A percentile compares a stretch with the other conserved stretches of the same genome.
Conservation (phyloP, 2,329 filamentous ascomycete species). For the Fusarium poae region DNA sequence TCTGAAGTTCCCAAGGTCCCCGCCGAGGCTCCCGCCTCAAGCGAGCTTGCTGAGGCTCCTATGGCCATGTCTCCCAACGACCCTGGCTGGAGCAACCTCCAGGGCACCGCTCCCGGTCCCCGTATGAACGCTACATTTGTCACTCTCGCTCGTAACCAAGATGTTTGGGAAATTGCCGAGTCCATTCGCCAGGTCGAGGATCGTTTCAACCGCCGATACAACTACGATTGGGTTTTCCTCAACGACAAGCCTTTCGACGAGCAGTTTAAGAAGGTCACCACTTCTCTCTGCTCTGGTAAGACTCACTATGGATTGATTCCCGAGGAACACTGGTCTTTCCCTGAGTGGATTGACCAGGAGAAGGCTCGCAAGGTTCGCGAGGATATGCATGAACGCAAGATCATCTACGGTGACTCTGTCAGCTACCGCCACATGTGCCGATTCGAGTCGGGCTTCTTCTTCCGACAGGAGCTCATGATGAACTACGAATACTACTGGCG, state of each 20-base stretch:
- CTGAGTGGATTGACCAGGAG: slow-evolving; percentile 93
- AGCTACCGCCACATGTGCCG: slow-evolving; percentile 99
- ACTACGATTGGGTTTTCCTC: slow-evolving; percentile 99
- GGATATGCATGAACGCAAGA: slow-evolving; percentile 93
- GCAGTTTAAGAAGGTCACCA: slow-evolving; percentile 92
- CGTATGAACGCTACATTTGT: slow-evolving; percentile 98
- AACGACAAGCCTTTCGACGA: slow-evolving; percentile 96
- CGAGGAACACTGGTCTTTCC: slow-evolving; percentile 96
- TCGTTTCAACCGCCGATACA: slow-evolving; percentile 95
- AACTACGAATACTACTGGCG: slow-evolving; percentile 99
- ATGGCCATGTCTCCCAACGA: slow-evolving; percentile 67
- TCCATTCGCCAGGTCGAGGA: slow-evolving; percentile 98
- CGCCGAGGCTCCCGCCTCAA: slow-evolving; percentile 54
- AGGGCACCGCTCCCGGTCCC: slow-evolving; percentile 70
- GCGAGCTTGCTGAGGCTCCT: slow-evolving; percentile 25
- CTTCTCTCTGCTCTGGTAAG: slow-evolving; percentile 89
- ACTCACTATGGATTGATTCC: slow-evolving; percentile 92
- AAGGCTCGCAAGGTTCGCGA: slow-evolving; percentile 91
- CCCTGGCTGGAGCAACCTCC: slow-evolving; percentile 65
- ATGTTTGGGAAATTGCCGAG: slow-evolving; percentile 96
- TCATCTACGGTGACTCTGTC: slow-evolving; percentile 97
- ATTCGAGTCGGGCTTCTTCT: slow-evolving; percentile 99
- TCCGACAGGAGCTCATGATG: slow-evolving; percentile 91
- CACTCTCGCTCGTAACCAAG: slow-evolving; percentile 90
- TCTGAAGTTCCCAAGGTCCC: slow-evolving; percentile 27